Conservation (phyloP, 768 basidiomycete genomes). For the Punctularia strigosozonata region DNA sequence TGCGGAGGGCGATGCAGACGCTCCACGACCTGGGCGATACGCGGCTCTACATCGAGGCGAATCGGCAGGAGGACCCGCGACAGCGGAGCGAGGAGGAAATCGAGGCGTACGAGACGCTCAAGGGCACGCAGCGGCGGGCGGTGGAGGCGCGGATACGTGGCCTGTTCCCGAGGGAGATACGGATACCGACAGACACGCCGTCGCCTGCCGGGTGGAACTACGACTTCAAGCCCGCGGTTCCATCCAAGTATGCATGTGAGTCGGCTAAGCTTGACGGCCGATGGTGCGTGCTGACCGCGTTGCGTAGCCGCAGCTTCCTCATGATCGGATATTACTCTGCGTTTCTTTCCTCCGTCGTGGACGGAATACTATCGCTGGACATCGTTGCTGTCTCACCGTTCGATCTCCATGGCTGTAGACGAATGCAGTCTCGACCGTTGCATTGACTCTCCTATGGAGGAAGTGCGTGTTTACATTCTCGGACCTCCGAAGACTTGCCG, state of each 20-base stretch:
- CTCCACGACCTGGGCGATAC: conserved; percentile 47
- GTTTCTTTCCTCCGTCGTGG: too few species aligned
- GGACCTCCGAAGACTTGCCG: too few species aligned
- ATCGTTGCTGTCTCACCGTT: too few species aligned
- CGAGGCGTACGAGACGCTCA: conserved; percentile 48
- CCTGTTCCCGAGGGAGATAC: conserved; percentile 79
- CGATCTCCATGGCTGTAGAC: too few species aligned
- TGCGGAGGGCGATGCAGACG: conserved; percentile 80
- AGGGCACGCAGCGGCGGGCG: conserved; percentile 53
- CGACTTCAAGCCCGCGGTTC: conserved; percentile 63
- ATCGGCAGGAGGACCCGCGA: conserved; percentile 66
- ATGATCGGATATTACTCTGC: conserved; percentile 5
- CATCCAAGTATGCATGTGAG: too few species aligned
- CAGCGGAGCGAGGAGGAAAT: conserved; percentile 43
- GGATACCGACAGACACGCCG: conserved; percentile 79
- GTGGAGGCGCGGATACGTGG: conserved; percentile 71
- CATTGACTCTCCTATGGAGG: too few species aligned
- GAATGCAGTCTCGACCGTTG: too few species aligned
- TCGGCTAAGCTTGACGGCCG: too few species aligned
- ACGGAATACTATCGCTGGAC: too few species aligned
- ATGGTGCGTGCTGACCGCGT: too few species aligned
- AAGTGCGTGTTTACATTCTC: too few species aligned
- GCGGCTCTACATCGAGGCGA: conserved; percentile 56
- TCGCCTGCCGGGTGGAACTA: conserved; percentile 76
- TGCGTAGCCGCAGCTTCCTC: too few species aligned